Conservation (phyloP, 768 basidiomycete genomes). For the Boletus sp. region DNA sequence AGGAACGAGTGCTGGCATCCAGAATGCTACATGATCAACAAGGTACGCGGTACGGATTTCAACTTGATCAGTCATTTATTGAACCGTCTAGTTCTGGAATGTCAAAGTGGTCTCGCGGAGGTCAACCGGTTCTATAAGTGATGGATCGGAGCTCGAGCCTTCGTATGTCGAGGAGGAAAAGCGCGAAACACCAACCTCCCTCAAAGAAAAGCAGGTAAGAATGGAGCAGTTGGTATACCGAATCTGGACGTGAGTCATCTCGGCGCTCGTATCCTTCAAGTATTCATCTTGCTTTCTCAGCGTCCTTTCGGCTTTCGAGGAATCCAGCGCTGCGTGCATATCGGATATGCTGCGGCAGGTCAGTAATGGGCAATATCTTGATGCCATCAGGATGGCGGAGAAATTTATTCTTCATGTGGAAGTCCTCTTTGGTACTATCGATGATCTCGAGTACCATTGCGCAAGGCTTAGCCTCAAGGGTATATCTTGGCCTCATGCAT, state of each 20-base stretch:
- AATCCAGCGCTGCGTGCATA: slow-evolving; percentile 98
- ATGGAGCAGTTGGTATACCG: slow-evolving; percentile 99
- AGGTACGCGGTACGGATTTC: slow-evolving; percentile 49
- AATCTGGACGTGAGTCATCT: slow-evolving; percentile 87
- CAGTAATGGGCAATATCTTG: slow-evolving; percentile 93
- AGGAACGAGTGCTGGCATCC: slow-evolving; percentile 99
- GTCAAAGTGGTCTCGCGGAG: slow-evolving; percentile 84
- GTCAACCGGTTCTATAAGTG: slow-evolving; percentile 56
- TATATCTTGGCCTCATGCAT: slow-evolving; percentile 35
- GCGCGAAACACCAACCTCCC: slow-evolving; percentile 67
- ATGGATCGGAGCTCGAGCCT: slow-evolving; percentile 51
- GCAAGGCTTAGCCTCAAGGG: slow-evolving; percentile 78
- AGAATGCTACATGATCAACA: slow-evolving; percentile 99
- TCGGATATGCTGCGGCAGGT: slow-evolving; percentile 98
- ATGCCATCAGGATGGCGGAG: slow-evolving; percentile 97
- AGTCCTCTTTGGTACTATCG: slow-evolving; percentile 93
- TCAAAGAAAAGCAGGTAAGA: slow-evolving; percentile 85
- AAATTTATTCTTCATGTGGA: slow-evolving; percentile 98
- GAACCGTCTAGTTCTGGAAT: slow-evolving; percentile 84
- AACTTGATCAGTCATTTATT: slow-evolving; percentile 9
- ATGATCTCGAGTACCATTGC: slow-evolving; percentile 92
- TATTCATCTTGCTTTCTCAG: slow-evolving; percentile 36
- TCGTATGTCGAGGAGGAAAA: slow-evolving; percentile 75
- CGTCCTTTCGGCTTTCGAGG: slow-evolving; percentile 95
- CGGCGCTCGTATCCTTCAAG: background rate